Percentiles rank a stretch among this genome's conserved stretches.
Conservation (phyloP, 805 yeast species). For the Yamadazyma akitaensis region DNA sequence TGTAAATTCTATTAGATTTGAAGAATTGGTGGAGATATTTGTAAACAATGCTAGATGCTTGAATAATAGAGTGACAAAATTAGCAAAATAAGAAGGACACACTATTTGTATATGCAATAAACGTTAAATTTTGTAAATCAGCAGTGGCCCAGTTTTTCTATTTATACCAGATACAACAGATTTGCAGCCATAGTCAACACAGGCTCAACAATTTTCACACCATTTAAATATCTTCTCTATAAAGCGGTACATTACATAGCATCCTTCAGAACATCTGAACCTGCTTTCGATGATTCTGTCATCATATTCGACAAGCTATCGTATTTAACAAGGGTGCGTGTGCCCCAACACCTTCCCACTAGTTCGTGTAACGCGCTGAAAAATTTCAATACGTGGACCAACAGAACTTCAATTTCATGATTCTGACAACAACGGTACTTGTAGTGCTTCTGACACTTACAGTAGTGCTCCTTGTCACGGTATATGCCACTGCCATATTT, state of each 20-base stretch:
- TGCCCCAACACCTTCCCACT: not conserved
- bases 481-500: slow-evolving; percentile 41
- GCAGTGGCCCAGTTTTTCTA: too few species aligned
- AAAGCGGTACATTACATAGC: too few species aligned
- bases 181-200: not conserved
- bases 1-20: slow-evolving; percentile 36
- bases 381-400: slow-evolving; percentile 1
- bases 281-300: too few species aligned
- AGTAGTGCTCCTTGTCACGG: slow-evolving; percentile 4
- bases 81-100: slow-evolving; percentile 23
- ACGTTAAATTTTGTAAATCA: too few species aligned
- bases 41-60: slow-evolving; percentile 43
- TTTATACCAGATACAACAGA: too few species aligned
- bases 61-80: slow-evolving; percentile 41
- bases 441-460: not conserved
- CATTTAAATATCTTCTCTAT: too few species aligned
- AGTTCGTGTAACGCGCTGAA: not conserved
- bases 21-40: slow-evolving; percentile 44
- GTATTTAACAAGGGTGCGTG: too few species aligned
- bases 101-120: not conserved
- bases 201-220: too few species aligned
- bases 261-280: too few species aligned
- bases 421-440: not conserved
- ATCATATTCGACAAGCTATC: too few species aligned
- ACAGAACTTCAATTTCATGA: not conserved